Conservation (phyloP, 108 stramenopile genomes). For the Ochromonas danica region DNA sequence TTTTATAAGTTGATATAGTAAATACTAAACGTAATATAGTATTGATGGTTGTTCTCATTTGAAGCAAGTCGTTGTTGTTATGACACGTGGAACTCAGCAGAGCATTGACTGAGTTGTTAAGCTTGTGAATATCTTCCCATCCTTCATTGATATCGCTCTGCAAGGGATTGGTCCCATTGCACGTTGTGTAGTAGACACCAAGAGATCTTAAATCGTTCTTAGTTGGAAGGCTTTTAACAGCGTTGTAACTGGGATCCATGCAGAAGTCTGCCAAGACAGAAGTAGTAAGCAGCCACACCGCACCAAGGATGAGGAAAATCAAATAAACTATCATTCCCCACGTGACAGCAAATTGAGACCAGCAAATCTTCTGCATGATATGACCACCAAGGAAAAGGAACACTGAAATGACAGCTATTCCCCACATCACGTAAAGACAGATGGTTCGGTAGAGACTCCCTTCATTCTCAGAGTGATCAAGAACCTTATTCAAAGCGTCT, state of each 20-base stretch:
- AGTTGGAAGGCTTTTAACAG: not conserved
- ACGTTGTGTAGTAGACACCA: not conserved
- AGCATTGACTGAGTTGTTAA: not conserved
- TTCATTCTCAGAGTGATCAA: not conserved
- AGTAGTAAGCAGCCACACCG: not conserved
- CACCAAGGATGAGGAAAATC: not conserved
- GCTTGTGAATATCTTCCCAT: not conserved
- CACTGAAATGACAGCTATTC: not conserved
- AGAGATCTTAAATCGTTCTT: not conserved
- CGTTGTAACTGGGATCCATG: not conserved
- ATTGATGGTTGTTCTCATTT: not conserved
- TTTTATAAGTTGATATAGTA: too few relatives aligned
- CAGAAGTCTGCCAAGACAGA: not conserved
- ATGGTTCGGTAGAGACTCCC: not conserved
- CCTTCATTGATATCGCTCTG: not conserved
- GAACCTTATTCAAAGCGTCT: not conserved
- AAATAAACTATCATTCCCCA: not conserved
- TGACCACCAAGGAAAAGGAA: not conserved
- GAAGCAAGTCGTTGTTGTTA: not conserved
- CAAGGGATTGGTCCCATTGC: not conserved
- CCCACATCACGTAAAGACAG: constrained; percentile 3
- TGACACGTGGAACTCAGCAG: not conserved
- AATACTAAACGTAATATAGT: too few relatives aligned
- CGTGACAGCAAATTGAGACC: not conserved
- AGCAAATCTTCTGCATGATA: not conserved